These are phyloP conservation scores for Claviceps sorghi DNA, from an alignment of 2,329 filamentous ascomycete genomes.

Conservation along the genomic window DNA sequence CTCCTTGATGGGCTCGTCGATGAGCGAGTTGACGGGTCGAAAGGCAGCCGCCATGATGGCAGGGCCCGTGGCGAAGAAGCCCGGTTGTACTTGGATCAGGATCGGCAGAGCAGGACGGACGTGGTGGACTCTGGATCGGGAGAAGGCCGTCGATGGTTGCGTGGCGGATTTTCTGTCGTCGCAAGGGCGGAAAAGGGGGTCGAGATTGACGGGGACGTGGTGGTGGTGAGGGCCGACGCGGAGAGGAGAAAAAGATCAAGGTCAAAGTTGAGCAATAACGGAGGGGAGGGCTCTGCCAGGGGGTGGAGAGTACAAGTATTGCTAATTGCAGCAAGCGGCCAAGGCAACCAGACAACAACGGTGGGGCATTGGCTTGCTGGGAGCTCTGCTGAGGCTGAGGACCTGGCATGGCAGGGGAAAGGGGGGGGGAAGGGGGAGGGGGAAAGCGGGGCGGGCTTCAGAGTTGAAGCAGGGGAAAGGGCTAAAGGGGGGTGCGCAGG, in stretches of 20 bases:
- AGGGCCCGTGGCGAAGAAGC: background rate
- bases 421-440: background rate
- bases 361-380: background rate
- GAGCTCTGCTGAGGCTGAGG: conserved; percentile 7
- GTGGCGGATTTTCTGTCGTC: background rate
- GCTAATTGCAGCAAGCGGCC: conserved; percentile 3
- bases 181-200: background rate
- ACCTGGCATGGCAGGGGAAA: conserved; percentile 4
- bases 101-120: background rate
- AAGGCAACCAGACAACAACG: background rate
- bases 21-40: conserved; percentile 31
- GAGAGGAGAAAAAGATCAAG: conserved; percentile 5
- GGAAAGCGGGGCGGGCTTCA: background rate
- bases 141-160: background rate
- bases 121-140: background rate
- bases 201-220: conserved; percentile 10
- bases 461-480: background rate
- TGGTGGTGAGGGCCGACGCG: conserved; percentile 2
- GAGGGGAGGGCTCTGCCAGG: conserved; percentile 3
- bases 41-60: conserved; percentile 32
- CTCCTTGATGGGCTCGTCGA: conserved; percentile 18
- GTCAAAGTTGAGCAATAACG: conserved; percentile 7
- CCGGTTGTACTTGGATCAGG: background rate
- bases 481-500: background rate
- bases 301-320: conserved; percentile 6